Evolutionary conservation across 805 yeast genomes (phyloP).

Genomic region (Lachancea sp.): DNA sequence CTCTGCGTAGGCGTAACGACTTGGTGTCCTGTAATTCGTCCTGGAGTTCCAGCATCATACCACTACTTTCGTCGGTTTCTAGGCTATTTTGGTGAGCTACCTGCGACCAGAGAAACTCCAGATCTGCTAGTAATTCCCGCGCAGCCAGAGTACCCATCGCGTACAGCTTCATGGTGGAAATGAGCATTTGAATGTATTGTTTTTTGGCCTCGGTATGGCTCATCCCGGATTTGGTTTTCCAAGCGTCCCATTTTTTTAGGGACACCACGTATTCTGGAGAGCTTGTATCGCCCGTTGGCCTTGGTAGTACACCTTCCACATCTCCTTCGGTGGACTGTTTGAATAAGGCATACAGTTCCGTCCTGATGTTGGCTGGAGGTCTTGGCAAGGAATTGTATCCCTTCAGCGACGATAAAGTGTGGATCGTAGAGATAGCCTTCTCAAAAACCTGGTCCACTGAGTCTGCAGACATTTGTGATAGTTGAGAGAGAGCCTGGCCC

Average conservation of each 20-base stretch:
- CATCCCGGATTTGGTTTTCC: slow-evolving; percentile 71
- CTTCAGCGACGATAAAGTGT: slow-evolving; percentile 60
- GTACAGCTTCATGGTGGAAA: slow-evolving; percentile 65
- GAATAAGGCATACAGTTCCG: slow-evolving; percentile 70
- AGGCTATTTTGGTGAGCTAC: slow-evolving; percentile 26
- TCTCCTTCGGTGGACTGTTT: slow-evolving; percentile 90
- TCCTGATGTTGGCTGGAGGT: slow-evolving; percentile 67
- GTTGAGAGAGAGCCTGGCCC: neutral
- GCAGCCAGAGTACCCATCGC: slow-evolving; percentile 66
- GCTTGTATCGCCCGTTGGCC: slow-evolving; percentile 48
- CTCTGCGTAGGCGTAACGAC: slow-evolving; percentile 10
- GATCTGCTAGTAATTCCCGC: slow-evolving; percentile 54
- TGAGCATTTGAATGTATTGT: slow-evolving; percentile 56
- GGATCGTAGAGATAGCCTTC: slow-evolving; percentile 74
- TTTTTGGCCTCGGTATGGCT: slow-evolving; percentile 67
- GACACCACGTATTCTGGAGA: slow-evolving; percentile 60
- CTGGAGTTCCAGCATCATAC: slow-evolving; percentile 10
- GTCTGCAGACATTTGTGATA: slow-evolving; percentile 11
- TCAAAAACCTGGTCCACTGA: slow-evolving; percentile 64
- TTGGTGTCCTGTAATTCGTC: slow-evolving; percentile 9
- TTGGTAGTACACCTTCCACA: slow-evolving; percentile 57
- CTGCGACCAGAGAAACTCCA: slow-evolving; percentile 72
- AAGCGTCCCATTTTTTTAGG: slow-evolving; percentile 75
- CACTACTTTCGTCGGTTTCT: slow-evolving; percentile 8
- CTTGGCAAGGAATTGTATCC: slow-evolving; percentile 60